Base-by-base conservation (phyloP, 768 basidiomycete genomes). In the Serendipita sp. region DNA sequence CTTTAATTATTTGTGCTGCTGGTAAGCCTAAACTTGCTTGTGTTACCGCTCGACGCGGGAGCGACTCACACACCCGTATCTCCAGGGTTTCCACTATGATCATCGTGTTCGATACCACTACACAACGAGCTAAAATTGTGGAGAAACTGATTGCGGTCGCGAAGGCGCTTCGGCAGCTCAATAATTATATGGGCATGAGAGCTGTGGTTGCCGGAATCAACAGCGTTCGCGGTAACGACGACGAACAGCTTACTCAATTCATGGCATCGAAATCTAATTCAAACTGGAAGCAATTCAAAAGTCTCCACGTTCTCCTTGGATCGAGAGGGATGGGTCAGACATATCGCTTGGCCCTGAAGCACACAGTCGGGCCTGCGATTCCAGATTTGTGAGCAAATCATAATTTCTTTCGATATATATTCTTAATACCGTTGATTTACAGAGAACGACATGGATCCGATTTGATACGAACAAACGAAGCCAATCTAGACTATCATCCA, bases 141-240 rank as follows among this genome's bases (percentile, higher is more conserved):
- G 91, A 96, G 72, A 90, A 90, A 71, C 85, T 98, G 66, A 84
- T 92, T 30, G 84, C 88, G 58, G 83, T 98, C 67, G 91, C 89
- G 0, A 81, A 83, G 65, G 83, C 83, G 64, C 79, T 99, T 46
- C 85, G 95, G 36, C 78, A 80, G 11, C 72, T 89, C 52, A 92
- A 95, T 74, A 97, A 99, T 72, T 98, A 96, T 73, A 91, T 92
- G 38, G 89, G 88, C 0, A 75, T 96, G 64, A 91, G 91, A 51
- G 91, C 93, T 8, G 85, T 97, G 69, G 85, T 97, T n/a, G 89
- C 91, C 34, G 95, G 93, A 3, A 89, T 98, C 75, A 88, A 89
- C 70, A 85, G 36, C 28, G 56, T 60, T n/a, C 18, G 56, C 8
- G 56, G 56, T 8, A 34, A 32, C 68, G 79, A 85, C 56, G 88